phyloP scores from a whole-genome alignment of 2,329 filamentous ascomycete genomes.

The Hypoxylon sp. region DNA sequence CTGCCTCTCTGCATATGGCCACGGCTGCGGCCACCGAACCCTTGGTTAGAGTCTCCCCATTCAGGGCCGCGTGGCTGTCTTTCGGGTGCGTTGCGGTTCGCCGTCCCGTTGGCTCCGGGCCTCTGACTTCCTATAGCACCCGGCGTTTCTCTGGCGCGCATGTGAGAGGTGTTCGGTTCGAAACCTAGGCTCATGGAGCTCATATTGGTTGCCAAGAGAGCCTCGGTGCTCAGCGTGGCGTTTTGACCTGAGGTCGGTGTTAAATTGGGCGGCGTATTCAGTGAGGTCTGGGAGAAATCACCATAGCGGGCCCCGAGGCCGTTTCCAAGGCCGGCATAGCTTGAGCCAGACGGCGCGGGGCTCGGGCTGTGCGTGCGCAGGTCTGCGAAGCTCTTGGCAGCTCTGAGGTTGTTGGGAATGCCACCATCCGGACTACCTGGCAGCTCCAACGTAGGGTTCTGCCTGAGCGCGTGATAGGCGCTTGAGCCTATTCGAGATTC shows the following conservation, averaged over 20 bases:
- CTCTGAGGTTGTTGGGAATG: conserved; percentile 82
- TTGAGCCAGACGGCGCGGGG: conserved; percentile 86
- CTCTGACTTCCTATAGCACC: conserved; percentile 73
- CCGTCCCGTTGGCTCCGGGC: conserved; percentile 57
- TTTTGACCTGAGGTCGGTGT: conserved; percentile 48
- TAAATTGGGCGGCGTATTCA: conserved; percentile 47
- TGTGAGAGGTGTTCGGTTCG: conserved; percentile 52
- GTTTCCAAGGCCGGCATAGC: conserved; percentile 67
- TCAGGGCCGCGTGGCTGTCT: conserved; percentile 70
- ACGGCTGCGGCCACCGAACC: conserved; percentile 62
- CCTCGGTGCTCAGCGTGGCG: conserved; percentile 44
- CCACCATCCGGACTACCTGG: conserved; percentile 76
- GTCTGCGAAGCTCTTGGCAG: conserved; percentile 96
- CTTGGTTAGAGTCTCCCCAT: conserved; percentile 61
- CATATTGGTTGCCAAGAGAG: conserved; percentile 46
- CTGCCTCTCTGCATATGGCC: conserved; percentile 69
- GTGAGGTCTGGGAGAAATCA: conserved; percentile 45
- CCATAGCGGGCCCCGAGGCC: conserved; percentile 52
- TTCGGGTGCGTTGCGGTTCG: conserved; percentile 59
- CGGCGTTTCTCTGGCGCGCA: conserved; percentile 57
- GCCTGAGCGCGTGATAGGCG: conserved; percentile 80
- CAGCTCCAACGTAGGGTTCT: conserved; percentile 85
- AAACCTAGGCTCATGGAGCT: conserved; percentile 60
- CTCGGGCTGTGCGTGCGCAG: conserved; percentile 94
- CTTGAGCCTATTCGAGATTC: conserved; percentile 70